These are phyloP conservation scores for Monascus ruber DNA, from an alignment of 2,329 filamentous ascomycete genomes.

Conservation along the genomic window DNA sequence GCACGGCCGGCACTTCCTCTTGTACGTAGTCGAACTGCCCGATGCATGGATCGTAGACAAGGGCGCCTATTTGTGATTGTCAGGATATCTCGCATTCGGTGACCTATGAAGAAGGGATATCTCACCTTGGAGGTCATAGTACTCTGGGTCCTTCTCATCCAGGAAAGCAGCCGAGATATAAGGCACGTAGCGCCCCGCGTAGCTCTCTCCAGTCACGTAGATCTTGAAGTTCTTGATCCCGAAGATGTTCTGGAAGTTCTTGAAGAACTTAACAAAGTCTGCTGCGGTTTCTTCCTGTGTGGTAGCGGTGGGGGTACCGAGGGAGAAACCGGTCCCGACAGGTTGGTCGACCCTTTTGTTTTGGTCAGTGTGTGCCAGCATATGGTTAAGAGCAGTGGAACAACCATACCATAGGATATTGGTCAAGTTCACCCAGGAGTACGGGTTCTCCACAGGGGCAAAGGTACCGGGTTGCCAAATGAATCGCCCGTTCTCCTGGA, in stretches of 20 bases:
- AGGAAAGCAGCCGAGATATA: slow-evolving; percentile 68
- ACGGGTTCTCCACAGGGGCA: slow-evolving; percentile 53
- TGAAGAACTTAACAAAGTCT: slow-evolving; percentile 68
- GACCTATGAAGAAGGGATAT: background rate
- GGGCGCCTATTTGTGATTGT: slow-evolving; percentile 25
- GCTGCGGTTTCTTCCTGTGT: slow-evolving; percentile 56
- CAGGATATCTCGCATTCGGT: background rate
- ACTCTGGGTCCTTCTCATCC: slow-evolving; percentile 52
- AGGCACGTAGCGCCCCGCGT: slow-evolving; percentile 58
- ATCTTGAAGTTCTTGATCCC: slow-evolving; percentile 56
- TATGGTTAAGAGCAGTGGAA: slow-evolving; percentile 22
- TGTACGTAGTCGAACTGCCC: slow-evolving; percentile 23
- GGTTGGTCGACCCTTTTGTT: slow-evolving; percentile 24
- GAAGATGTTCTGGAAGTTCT: slow-evolving; percentile 64
- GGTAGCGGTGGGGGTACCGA: slow-evolving; percentile 52
- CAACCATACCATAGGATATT: slow-evolving; percentile 70
- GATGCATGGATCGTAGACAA: slow-evolving; percentile 63
- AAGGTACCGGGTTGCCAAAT: slow-evolving; percentile 59
- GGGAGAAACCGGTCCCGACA: slow-evolving; percentile 55
- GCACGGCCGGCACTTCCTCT: slow-evolving; percentile 26
- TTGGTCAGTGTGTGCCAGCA: background rate
- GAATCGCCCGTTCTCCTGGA: slow-evolving; percentile 70
- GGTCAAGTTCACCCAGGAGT: slow-evolving; percentile 63
- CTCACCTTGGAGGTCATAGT: slow-evolving; percentile 55
- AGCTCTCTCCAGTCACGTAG: slow-evolving; percentile 64